phyloP scores from a whole-genome alignment of 345 rosid genomes.

The Bruguiera parviflora region DNA sequence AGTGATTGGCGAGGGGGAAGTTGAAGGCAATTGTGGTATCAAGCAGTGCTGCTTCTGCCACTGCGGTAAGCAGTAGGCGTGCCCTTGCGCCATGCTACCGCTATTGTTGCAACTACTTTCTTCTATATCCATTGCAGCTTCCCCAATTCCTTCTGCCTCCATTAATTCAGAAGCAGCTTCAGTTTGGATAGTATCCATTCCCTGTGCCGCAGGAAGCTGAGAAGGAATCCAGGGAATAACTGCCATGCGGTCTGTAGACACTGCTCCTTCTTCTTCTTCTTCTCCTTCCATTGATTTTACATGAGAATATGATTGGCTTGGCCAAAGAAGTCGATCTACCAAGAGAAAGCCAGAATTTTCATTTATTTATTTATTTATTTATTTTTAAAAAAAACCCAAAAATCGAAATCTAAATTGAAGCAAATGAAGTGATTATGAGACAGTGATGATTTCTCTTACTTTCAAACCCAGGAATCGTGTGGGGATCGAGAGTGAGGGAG shows the following conservation, averaged over 20 bases:
- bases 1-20: constrained; percentile 40
- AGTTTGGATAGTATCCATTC: constrained; percentile 1
- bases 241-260: constrained; percentile 32
- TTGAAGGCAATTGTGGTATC: constrained; percentile 44
- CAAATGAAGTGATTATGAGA: not conserved
- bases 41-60: constrained; percentile 59
- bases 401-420: not conserved
- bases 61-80: constrained; percentile 24
- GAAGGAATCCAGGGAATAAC: constrained; percentile 59
- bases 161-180: constrained; percentile 30
- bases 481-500: constrained; percentile 35
- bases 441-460: constrained; percentile 32
- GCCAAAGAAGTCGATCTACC: constrained; percentile 38
- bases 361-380: not conserved
- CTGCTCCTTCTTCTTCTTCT: not conserved
- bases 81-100: constrained; percentile 3
- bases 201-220: constrained; percentile 14
- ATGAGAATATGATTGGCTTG: not conserved
- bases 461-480: constrained; percentile 46
- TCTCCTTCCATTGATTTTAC: constrained; percentile 22
- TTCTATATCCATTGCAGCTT: constrained; percentile 56
- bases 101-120: constrained; percentile 13
- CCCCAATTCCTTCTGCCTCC: constrained; percentile 52
- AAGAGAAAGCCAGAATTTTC: not conserved
- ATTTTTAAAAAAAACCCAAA: not conserved